These are phyloP conservation scores for Thelonectria blattea DNA, from an alignment of 2,329 filamentous ascomycete genomes.

Conservation along the genomic window DNA sequence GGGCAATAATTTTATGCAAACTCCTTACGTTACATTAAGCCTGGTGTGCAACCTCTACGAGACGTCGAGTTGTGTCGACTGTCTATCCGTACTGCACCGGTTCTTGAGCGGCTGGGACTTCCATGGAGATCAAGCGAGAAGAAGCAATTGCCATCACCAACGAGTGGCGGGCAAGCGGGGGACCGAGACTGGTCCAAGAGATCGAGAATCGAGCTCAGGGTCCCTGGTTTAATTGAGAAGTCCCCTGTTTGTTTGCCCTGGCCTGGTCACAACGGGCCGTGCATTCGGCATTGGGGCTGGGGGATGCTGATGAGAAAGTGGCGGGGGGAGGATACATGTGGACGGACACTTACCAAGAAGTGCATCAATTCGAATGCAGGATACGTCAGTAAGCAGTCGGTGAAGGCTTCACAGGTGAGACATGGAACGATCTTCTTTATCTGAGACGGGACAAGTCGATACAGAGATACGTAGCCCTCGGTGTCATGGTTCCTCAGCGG, in stretches of 20 bases:
- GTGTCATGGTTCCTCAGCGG: not conserved
- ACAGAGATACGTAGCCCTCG: too few relatives aligned
- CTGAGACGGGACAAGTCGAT: not conserved
- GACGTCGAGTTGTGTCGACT: not conserved
- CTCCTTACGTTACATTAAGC: slow-evolving; percentile 1
- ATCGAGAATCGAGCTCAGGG: slow-evolving; percentile 16
- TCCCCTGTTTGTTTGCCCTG: slow-evolving; percentile 1
- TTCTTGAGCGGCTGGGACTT: not conserved
- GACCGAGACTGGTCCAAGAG: not conserved
- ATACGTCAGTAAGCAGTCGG: not conserved
- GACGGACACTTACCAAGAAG: not conserved
- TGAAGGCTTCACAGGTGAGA: not conserved
- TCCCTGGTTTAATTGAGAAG: not conserved
- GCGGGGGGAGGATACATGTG: not conserved
- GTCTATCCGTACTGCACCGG: not conserved
- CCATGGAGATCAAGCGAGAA: not conserved
- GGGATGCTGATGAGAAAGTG: slow-evolving; percentile 11
- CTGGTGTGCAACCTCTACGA: not conserved
- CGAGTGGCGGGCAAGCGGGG: slow-evolving; percentile 3
- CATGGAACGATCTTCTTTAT: not conserved
- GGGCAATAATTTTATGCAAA: slow-evolving; percentile 7
- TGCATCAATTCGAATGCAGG: not conserved
- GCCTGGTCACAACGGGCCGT: slow-evolving; percentile 2
- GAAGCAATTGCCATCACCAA: slow-evolving; percentile 4
- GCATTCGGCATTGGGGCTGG: slow-evolving; percentile 3